phyloP scores from a whole-genome alignment of 1,139 yeast genomes.

The Arxiozyma heterogenica region DNA sequence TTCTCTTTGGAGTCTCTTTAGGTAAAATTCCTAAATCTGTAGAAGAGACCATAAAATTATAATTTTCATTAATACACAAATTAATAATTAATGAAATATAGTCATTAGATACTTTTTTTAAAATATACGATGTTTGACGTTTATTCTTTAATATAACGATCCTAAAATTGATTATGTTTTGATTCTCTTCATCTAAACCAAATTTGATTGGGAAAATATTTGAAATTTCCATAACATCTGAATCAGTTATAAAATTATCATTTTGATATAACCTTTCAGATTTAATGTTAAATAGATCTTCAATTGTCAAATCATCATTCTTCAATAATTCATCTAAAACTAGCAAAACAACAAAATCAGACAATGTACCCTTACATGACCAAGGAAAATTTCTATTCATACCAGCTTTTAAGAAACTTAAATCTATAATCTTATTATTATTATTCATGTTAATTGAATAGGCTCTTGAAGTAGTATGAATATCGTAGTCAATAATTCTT shows the following conservation, averaged over 20 bases:
- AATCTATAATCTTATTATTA: conserved; percentile 5
- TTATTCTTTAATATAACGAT: conserved; percentile 16
- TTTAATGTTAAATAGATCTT: conserved; percentile 20
- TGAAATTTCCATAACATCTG: conserved; percentile 19
- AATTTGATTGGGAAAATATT: conserved; percentile 13
- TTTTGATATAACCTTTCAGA: conserved; percentile 9
- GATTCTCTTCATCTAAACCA: conserved; percentile 6
- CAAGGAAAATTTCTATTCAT: conserved; percentile 25
- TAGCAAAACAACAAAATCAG: conserved; percentile 20
- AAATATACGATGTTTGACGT: conserved; percentile 13
- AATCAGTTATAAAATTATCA: conserved; percentile 7
- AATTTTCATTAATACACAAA: conserved; percentile 11
- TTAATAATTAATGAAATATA: conserved; percentile 16
- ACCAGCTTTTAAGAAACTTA: conserved; percentile 26
- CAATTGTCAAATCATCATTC: conserved; percentile 18
- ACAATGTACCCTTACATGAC: conserved; percentile 24
- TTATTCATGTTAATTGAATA: neutral
- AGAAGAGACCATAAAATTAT: conserved; percentile 2
- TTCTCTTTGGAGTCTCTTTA: conserved; percentile 12
- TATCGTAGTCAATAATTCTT: conserved; percentile 1
- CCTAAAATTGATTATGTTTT: conserved; percentile 14
- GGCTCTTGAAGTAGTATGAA: neutral
- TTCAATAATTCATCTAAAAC: conserved; percentile 19
- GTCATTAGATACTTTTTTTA: conserved; percentile 10
- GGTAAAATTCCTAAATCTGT: conserved; percentile 7